Conservation (phyloP, 225 moss, liverwort and hornwort species). For the Straminergon stramineum region DNA sequence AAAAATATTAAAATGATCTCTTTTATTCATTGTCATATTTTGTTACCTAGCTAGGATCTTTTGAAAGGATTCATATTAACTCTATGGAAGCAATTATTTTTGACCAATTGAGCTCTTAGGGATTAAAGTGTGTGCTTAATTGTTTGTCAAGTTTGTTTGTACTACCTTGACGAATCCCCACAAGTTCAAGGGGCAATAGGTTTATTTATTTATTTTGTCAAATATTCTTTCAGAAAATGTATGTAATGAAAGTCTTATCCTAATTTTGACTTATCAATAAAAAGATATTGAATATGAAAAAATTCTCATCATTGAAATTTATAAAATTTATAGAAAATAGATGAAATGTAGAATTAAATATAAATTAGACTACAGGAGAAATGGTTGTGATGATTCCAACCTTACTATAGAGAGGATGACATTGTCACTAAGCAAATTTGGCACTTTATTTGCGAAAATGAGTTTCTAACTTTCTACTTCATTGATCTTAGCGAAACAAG, state of each 20-base stretch:
- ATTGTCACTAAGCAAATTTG: not conserved
- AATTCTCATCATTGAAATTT: not conserved
- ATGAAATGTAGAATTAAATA: no score
- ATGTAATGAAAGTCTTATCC: not conserved
- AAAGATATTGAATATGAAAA: not conserved
- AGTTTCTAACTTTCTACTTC: not conserved
- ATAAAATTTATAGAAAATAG: not conserved
- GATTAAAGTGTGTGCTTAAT: no score
- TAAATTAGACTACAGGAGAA: no score
- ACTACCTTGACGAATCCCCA: not conserved
- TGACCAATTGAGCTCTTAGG: not conserved
- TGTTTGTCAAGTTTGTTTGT: not conserved
- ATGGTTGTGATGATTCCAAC: not conserved
- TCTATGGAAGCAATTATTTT: not conserved
- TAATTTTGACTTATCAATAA: not conserved
- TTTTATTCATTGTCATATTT: not conserved
- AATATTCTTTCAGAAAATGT: not conserved
- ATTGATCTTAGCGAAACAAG: not conserved
- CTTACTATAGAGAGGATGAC: not conserved
- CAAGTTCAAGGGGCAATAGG: not conserved
- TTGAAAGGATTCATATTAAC: not conserved
- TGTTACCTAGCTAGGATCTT: no score
- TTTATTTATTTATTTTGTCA: not conserved
- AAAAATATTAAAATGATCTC: not conserved
- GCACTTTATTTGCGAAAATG: not conserved